Conservation (phyloP, 257 asterid genomes). For the Solanum boliviense region DNA sequence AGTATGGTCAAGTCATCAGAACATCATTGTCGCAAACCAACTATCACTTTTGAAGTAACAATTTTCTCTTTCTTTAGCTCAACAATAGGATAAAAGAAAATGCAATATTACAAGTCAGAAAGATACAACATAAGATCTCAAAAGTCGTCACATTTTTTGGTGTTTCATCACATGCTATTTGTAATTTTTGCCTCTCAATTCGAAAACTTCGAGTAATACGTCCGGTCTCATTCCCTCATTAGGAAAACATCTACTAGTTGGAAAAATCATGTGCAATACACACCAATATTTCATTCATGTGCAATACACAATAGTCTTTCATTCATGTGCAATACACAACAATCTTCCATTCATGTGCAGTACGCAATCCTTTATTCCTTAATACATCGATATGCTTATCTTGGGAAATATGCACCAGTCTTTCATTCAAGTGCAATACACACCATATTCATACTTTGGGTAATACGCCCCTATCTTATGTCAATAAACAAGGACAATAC, state of each 20-base stretch:
- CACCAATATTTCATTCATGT: not conserved
- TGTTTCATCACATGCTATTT: not conserved
- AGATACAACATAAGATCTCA: not conserved
- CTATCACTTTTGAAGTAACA: not conserved
- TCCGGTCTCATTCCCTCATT: not conserved
- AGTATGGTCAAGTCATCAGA: not conserved
- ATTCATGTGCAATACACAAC: too few species aligned
- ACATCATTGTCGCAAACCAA: not conserved
- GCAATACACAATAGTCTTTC: not conserved
- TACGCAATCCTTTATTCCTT: not conserved
- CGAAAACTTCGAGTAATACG: not conserved
- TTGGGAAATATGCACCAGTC: not conserved
- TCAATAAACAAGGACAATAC: not conserved
- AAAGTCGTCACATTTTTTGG: not conserved
- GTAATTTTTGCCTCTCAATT: not conserved
- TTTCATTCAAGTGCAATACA: not conserved
- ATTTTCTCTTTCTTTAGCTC: not conserved
- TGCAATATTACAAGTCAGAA: not conserved
- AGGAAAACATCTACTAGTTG: not conserved
- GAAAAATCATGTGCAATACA: not conserved
- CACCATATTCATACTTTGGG: not conserved
- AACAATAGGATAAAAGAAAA: not conserved
- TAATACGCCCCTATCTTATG: not conserved
- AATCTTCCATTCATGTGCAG: too few species aligned
- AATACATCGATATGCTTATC: too few species aligned